Conservation (phyloP, 768 basidiomycete genomes). For the Tylopilus vinaceipallidus region DNA sequence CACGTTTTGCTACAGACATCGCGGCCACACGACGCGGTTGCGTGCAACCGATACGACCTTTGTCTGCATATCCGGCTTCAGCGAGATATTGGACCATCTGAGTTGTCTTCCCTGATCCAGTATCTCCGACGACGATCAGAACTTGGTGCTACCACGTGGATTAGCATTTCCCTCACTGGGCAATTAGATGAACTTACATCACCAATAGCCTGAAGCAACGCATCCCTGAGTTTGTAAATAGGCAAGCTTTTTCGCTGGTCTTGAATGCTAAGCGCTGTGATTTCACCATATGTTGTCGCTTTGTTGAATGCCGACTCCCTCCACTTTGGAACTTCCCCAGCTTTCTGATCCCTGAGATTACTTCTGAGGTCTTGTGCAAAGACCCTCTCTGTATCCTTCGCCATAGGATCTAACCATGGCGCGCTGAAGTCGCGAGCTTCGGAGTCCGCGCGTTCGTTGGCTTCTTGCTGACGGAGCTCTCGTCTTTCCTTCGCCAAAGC, state of each 20-base stretch:
- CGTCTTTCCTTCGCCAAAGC: conserved; percentile 93
- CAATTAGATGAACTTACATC: conserved; percentile 54
- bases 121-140: conserved; percentile 97
- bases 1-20: conserved; percentile 98
- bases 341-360: conserved; percentile 77
- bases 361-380: conserved; percentile 94
- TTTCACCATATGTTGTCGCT: conserved; percentile 92
- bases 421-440: conserved; percentile 93
- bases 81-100: conserved; percentile 99
- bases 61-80: conserved; percentile 90
- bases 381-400: conserved; percentile 76
- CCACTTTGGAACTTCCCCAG: conserved; percentile 85
- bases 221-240: conserved; percentile 92
- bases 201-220: conserved; percentile 83
- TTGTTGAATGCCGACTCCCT: conserved; percentile 92
- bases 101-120: conserved; percentile 98
- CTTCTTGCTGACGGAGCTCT: conserved; percentile 92
- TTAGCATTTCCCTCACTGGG: conserved; percentile 15
- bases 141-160: conserved; percentile 61
- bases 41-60: conserved; percentile 91
- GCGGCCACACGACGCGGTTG: conserved; percentile 99
- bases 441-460: conserved; percentile 90
- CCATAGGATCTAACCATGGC: conserved; percentile 99
- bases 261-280: conserved; percentile 85
- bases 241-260: conserved; percentile 91